phyloP scores from a whole-genome alignment of 441 rosid species.

The Gossypium gossypioides region DNA sequence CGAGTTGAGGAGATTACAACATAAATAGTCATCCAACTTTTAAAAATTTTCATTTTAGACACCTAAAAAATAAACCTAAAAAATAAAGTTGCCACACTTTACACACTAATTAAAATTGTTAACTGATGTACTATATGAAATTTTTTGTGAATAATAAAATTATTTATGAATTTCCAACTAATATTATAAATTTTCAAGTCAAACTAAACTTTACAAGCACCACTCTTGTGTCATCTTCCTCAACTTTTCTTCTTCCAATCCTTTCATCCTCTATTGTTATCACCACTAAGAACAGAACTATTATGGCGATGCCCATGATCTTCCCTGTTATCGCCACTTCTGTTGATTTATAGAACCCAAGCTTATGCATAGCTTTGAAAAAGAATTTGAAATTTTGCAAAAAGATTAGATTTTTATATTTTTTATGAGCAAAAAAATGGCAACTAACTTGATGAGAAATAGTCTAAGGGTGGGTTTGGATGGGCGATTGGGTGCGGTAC shows the following conservation, averaged over 20 bases:
- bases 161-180: too few relatives aligned
- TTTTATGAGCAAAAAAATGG: background rate
- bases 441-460: background rate
- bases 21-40: too few relatives aligned
- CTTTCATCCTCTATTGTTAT: slow-evolving; percentile 15
- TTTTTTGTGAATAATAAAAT: too few relatives aligned
- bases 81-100: too few relatives aligned
- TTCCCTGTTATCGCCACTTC: slow-evolving; percentile 45
- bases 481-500: too few relatives aligned
- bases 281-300: slow-evolving; percentile 38
- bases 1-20: too few relatives aligned
- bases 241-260: slow-evolving; percentile 10
- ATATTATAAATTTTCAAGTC: background rate
- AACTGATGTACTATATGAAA: too few relatives aligned
- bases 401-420: background rate
- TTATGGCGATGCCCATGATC: slow-evolving; percentile 41
- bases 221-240: slow-evolving; percentile 24
- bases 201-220: slow-evolving; percentile 17
- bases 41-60: too few relatives aligned
- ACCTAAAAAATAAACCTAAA: too few relatives aligned
- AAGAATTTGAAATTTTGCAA: background rate
- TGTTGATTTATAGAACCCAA: slow-evolving; percentile 21
- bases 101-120: too few relatives aligned
- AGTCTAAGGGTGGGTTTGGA: too few relatives aligned
- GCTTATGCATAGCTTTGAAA: slow-evolving; percentile 18